phyloP scores from a whole-genome alignment of 495 filamentous ascomycete species.

The Podospora australis region DNA sequence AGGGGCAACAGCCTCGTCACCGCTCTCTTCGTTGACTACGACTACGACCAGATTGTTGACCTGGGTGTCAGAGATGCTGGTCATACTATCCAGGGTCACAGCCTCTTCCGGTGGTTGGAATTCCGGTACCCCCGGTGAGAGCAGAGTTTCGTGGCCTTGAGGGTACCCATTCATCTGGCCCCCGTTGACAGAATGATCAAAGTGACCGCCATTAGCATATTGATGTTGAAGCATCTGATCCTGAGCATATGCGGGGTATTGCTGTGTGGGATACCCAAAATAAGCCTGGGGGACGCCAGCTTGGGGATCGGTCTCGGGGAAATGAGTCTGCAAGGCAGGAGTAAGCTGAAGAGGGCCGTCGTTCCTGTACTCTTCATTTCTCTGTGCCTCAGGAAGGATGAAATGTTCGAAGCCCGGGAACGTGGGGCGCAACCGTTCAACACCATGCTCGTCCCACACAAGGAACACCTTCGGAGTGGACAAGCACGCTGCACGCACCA shows the following conservation, averaged over 20 bases:
- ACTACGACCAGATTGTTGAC: slow-evolving; percentile 38
- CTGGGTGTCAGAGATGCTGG: slow-evolving; percentile 48
- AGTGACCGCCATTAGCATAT: slow-evolving; percentile 31
- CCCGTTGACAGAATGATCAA: slow-evolving; percentile 34
- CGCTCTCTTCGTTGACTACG: slow-evolving; percentile 14
- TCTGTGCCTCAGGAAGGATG: slow-evolving; percentile 56
- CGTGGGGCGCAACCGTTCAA: slow-evolving; percentile 70
- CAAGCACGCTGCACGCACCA: slow-evolving; percentile 67
- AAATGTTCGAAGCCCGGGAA: slow-evolving; percentile 74
- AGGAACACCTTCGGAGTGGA: slow-evolving; percentile 66
- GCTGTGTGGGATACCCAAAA: slow-evolving; percentile 4
- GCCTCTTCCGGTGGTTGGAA: slow-evolving; percentile 55
- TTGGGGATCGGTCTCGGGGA: neutral
- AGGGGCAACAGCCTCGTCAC: slow-evolving; percentile 6
- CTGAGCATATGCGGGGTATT: slow-evolving; percentile 17
- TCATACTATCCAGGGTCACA: slow-evolving; percentile 39
- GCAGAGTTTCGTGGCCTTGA: slow-evolving; percentile 44
- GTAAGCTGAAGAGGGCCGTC: slow-evolving; percentile 30
- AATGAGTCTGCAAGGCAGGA: slow-evolving; percentile 2
- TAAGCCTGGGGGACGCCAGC: slow-evolving; percentile 9
- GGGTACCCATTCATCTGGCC: slow-evolving; percentile 39
- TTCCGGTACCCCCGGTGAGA: slow-evolving; percentile 71
- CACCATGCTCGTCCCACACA: slow-evolving; percentile 59
- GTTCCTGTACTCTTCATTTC: slow-evolving; percentile 35
- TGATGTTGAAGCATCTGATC: slow-evolving; percentile 19